Evolutionary conservation across 2,329 filamentous ascomycete genomes (phyloP).

Genomic region (Blastomyces parvus): DNA sequence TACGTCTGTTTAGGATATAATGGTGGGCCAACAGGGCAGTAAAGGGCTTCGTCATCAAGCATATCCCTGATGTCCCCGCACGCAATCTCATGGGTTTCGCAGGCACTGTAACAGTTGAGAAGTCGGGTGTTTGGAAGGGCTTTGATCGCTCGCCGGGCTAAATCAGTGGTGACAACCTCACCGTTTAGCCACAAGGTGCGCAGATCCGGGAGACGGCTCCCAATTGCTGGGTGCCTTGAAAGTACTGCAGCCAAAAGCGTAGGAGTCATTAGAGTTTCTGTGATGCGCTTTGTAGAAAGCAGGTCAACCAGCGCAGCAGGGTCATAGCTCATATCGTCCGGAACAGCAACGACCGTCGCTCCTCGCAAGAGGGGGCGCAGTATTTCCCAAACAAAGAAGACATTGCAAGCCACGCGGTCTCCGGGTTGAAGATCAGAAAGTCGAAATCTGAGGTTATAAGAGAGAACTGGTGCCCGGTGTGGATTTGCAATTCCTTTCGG

Average conservation of each 20-base stretch:
- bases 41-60: conserved; percentile 47
- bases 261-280: conserved; percentile 75
- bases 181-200: conserved; percentile 71
- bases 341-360: conserved; percentile 64
- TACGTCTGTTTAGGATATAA: conserved; percentile 60
- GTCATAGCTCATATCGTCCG: conserved; percentile 69
- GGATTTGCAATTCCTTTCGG: conserved; percentile 78
- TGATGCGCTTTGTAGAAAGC: conserved; percentile 55
- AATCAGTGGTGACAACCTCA: conserved; percentile 70
- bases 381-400: conserved; percentile 82
- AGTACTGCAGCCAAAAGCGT: conserved; percentile 67
- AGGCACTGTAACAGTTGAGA: conserved; percentile 73
- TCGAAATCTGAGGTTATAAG: conserved; percentile 62
- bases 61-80: conserved; percentile 65
- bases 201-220: conserved; percentile 53
- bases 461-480: conserved; percentile 62
- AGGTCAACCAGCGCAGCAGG: conserved; percentile 63
- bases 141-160: conserved; percentile 57
- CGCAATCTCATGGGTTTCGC: conserved; percentile 71
- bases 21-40: conserved; percentile 65
- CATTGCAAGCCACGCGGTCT: conserved; percentile 76
- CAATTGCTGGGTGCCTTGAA: conserved; percentile 57
- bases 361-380: conserved; percentile 65
- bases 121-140: conserved; percentile 60
- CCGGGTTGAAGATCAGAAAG: conserved; percentile 60